phyloP scores from a whole-genome alignment of 73 alveolate species.

The Halteria grandinella region DNA sequence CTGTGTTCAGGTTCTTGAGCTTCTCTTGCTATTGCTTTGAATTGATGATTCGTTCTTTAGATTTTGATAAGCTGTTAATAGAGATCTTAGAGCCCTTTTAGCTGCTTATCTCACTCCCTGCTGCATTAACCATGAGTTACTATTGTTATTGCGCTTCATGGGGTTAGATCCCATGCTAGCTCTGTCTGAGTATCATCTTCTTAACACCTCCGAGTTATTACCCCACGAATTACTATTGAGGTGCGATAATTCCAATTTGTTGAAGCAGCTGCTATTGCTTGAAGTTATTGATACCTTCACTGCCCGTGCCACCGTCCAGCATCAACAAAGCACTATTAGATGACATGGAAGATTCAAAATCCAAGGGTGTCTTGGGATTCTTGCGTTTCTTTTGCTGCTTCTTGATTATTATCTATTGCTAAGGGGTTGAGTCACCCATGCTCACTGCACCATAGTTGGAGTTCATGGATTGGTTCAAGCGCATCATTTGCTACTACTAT shows the following conservation, averaged over 20 bases:
- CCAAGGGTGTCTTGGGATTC: constrained; percentile 30
- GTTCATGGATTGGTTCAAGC: background rate
- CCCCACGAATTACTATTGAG: background rate
- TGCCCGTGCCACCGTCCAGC: constrained; percentile 55
- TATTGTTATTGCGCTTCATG: background rate
- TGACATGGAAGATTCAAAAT: constrained; percentile 25
- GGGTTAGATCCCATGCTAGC: background rate
- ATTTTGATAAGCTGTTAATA: constrained; percentile 4
- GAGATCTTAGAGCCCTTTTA: constrained; percentile 5
- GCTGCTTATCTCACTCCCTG: background rate
- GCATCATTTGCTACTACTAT: background rate
- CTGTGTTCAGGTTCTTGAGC: background rate
- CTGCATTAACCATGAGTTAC: background rate
- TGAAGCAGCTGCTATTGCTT: background rate
- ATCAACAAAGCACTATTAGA: background rate
- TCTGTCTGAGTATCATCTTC: background rate
- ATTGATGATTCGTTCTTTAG: constrained; percentile 12
- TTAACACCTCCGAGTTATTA: background rate
- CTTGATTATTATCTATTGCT: constrained; percentile 17
- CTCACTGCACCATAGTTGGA: background rate
- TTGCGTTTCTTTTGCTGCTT: background rate
- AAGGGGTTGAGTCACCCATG: background rate
- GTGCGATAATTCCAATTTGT: background rate
- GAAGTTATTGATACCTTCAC: too few relatives aligned
- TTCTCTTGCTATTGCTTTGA: constrained; percentile 2